Percentiles rank a stretch among this genome's conserved stretches.
phyloP scores from a whole-genome alignment of 2,329 filamentous ascomycete genomes.

The Alternaria atra region DNA sequence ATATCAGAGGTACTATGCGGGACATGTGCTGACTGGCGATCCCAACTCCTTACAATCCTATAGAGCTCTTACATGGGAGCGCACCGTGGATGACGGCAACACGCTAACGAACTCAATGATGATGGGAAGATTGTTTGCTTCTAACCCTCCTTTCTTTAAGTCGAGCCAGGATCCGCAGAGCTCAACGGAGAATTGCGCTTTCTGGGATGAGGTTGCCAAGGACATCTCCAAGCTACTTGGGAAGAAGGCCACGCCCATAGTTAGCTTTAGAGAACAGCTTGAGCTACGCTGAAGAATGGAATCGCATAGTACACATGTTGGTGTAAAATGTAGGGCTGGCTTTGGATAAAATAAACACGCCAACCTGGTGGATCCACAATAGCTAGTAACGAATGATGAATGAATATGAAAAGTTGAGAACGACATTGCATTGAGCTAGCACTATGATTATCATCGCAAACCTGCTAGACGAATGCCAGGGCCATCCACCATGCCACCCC shows the following conservation, averaged over 20 bases:
- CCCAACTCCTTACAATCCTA: fast-evolving
- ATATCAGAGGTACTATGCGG: neutral
- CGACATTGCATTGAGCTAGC: too few species aligned
- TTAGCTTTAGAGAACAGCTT: neutral
- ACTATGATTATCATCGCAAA: too few species aligned
- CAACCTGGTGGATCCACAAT: too few species aligned
- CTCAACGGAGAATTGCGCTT: neutral
- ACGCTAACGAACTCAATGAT: neutral
- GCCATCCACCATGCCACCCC: too few species aligned
- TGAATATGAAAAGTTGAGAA: too few species aligned
- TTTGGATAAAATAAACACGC: too few species aligned
- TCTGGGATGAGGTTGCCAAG: neutral
- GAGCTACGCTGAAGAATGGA: neutral
- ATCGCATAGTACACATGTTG: too few species aligned
- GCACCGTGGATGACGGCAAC: neutral
- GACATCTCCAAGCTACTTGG: neutral
- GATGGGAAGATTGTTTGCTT: neutral
- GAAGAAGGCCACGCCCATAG: neutral
- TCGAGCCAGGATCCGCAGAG: fast-evolving
- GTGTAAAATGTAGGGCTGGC: too few species aligned
- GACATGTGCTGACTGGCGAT: neutral
- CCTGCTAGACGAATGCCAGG: too few species aligned
- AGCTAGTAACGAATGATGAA: too few species aligned
- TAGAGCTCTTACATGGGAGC: neutral
- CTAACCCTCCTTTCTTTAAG: neutral